A percentile compares a stretch with the other conserved stretches of the same genome.
Evolutionary conservation across 352 stramenopile genomes (phyloP).

Genomic region (Phytopythium litorale): DNA sequence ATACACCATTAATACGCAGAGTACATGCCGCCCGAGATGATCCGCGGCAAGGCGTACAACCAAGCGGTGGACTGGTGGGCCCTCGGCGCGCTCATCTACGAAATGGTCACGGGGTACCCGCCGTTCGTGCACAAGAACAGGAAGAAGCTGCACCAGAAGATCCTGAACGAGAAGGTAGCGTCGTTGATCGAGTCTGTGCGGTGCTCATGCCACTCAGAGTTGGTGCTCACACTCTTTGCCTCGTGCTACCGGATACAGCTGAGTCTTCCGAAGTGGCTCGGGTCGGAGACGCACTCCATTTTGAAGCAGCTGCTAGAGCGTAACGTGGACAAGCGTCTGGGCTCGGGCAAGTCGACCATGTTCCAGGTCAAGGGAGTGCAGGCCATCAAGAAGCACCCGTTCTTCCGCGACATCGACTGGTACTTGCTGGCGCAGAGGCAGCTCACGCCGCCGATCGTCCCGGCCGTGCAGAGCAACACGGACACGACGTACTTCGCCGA

Average conservation of each 20-base stretch:
- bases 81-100: slow-evolving; percentile 77
- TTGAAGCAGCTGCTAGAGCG: slow-evolving; percentile 96
- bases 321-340: slow-evolving; percentile 94
- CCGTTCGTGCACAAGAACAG: slow-evolving; percentile 79
- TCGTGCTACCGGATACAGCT: slow-evolving; percentile 21
- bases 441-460: slow-evolving; percentile 86
- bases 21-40: slow-evolving; percentile 88
- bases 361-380: slow-evolving; percentile 97
- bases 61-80: slow-evolving; percentile 88
- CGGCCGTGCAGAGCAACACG: slow-evolving; percentile 81
- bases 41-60: slow-evolving; percentile 79
- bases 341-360: slow-evolving; percentile 94
- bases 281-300: slow-evolving; percentile 89
- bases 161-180: slow-evolving; percentile 75
- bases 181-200: not conserved
- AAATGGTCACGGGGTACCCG: slow-evolving; percentile 85
- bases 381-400: slow-evolving; percentile 94
- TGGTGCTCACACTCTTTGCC: slow-evolving; percentile 4
- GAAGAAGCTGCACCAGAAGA: slow-evolving; percentile 88
- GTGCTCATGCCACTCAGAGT: not conserved
- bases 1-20: slow-evolving; percentile 20
- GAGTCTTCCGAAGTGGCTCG: slow-evolving; percentile 75
- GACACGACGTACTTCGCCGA: slow-evolving; percentile 94
- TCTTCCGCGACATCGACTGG: slow-evolving; percentile 95
- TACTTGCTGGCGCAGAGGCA: slow-evolving; percentile 89